Evolutionary conservation across 169 alveolate genomes (phyloP).

Genomic region (Eimeria tenella): DNA sequence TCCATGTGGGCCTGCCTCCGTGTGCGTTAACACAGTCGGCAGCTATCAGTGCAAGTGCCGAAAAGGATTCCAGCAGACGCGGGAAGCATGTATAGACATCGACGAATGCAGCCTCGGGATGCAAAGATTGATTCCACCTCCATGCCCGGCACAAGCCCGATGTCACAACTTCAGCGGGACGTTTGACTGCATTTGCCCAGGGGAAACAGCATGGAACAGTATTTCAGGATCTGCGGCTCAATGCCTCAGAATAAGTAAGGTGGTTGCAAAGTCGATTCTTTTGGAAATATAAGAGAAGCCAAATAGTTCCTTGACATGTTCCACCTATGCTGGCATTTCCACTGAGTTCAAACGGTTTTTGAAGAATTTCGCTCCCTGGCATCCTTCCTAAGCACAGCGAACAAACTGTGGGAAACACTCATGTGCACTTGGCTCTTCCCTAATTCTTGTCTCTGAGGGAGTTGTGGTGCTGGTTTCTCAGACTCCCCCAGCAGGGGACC

Average conservation of each 20-base stretch:
- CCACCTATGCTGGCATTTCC: neutral
- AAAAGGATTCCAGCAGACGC: constrained; percentile 78
- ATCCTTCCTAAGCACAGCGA: too few species aligned
- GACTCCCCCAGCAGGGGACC: constrained; percentile 74
- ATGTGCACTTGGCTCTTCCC: too few species aligned
- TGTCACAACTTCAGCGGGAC: constrained; percentile 81
- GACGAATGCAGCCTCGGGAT: constrained; percentile 69
- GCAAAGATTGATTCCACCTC: constrained; percentile 17
- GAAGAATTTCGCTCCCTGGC: neutral
- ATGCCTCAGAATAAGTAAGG: constrained; percentile 76
- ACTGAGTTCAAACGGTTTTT: neutral
- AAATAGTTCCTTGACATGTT: neutral
- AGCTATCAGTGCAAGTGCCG: constrained; percentile 80
- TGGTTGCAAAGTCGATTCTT: neutral
- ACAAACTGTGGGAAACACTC: too few species aligned
- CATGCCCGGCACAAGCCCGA: constrained; percentile 78
- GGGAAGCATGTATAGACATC: constrained; percentile 78
- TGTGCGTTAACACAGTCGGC: constrained; percentile 79
- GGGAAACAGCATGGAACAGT: constrained; percentile 74
- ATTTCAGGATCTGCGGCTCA: constrained; percentile 73
- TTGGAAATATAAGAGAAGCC: neutral
- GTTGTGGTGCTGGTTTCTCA: constrained; percentile 20
- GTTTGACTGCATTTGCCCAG: constrained; percentile 81
- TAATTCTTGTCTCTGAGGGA: neutral
- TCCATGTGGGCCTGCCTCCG: constrained; percentile 83